A percentile compares a stretch with the other conserved stretches of the same genome.
phyloP scores from a whole-genome alignment of 257 asterid genomes.

The Solanum pimpinellifolium region DNA sequence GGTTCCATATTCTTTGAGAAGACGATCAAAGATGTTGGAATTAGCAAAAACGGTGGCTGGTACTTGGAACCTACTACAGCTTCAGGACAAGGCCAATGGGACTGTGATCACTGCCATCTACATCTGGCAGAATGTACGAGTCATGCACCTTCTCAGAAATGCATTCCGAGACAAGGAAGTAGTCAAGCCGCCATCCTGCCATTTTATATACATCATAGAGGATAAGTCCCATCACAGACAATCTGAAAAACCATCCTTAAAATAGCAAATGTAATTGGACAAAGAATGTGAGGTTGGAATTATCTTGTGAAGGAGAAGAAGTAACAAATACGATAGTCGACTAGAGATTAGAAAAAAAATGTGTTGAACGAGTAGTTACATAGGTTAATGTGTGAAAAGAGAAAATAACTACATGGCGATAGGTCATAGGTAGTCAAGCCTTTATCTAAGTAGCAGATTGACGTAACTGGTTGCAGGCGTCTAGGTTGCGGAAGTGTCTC shows the following conservation, averaged over 20 bases:
- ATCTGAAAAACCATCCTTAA: not conserved
- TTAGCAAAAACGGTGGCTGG: not conserved
- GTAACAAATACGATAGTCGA: not conserved
- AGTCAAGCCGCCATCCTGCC: conserved; percentile 94
- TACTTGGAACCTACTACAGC: conserved; percentile 31
- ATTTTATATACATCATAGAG: not conserved
- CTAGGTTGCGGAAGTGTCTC: not conserved
- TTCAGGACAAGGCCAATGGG: conserved; percentile 78
- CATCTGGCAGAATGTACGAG: conserved; percentile 79
- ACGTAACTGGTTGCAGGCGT: not conserved
- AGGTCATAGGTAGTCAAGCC: not conserved
- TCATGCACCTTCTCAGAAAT: conserved; percentile 64
- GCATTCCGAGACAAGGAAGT: conserved; percentile 74
- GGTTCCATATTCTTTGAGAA: not conserved
- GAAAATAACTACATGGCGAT: not conserved
- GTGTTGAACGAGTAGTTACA: not conserved
- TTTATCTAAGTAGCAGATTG: not conserved
- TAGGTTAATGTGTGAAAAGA: not conserved
- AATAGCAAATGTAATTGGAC: not conserved
- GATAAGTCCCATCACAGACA: not conserved
- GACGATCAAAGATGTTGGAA: not conserved
- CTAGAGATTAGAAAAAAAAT: not conserved
- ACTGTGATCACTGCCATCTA: conserved; percentile 84
- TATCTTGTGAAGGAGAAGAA: not conserved
- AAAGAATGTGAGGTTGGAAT: not conserved